phyloP scores from a whole-genome alignment of 306 rosid genomes.

The Glycyrrhiza uralensis region DNA sequence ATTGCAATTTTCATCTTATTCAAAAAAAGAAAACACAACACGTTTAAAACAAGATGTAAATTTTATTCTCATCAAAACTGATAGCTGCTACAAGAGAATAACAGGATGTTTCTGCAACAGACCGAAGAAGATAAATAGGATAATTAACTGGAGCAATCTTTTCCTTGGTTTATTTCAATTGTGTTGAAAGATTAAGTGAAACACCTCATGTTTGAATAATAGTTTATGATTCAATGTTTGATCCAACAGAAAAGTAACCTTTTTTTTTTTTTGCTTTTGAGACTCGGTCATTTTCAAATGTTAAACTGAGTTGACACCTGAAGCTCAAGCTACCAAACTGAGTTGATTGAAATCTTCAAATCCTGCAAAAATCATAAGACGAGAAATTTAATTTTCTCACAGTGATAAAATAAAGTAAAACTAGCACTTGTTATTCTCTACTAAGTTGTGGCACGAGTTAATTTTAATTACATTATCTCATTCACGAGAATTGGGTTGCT shows the following conservation, averaged over 20 bases:
- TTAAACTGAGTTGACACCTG: too few relatives aligned
- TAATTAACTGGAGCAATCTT: not conserved
- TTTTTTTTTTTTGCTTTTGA: not conserved
- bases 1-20: not conserved
- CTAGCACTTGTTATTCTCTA: not conserved
- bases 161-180: not conserved
- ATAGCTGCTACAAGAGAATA: too few relatives aligned
- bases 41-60: not conserved
- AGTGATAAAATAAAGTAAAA: not conserved
- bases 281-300: too few relatives aligned
- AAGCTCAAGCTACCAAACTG: too few relatives aligned
- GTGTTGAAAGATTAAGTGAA: not conserved
- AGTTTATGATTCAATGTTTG: not conserved
- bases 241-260: not conserved
- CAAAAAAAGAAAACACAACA: not conserved
- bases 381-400: not conserved
- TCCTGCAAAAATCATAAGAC: slow-evolving; percentile 37
- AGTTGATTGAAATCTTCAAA: slow-evolving; percentile 24
- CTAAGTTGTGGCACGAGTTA: not conserved
- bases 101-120: too few relatives aligned
- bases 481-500: not conserved
- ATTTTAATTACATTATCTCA: slow-evolving; percentile 23
- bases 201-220: too few relatives aligned
- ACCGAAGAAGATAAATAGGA: not conserved
- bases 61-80: not conserved